Evolutionary conservation across 1,284 basidiomycete species (phyloP).

Genomic region (Cerrena zonata): DNA sequence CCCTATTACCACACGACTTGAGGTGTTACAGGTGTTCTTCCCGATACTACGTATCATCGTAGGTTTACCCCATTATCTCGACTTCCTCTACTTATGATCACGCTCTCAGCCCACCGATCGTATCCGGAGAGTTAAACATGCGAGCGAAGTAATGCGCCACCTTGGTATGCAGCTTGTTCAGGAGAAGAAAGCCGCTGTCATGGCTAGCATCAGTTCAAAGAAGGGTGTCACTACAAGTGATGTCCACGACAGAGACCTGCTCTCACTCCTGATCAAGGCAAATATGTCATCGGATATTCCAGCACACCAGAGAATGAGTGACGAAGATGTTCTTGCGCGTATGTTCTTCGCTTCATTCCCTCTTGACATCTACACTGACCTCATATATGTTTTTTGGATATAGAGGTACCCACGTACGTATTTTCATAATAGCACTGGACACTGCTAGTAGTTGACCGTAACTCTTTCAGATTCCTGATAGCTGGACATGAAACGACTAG

Average conservation of each 20-base stretch:
- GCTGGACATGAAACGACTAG: conserved; percentile 72
- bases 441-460: background rate
- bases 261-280: conserved; percentile 38
- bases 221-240: conserved; percentile 20
- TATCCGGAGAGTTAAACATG: conserved; percentile 14
- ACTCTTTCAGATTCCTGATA: conserved; percentile 37
- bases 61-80: conserved; percentile 14
- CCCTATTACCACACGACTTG: conserved; percentile 17
- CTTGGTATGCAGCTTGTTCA: conserved; percentile 36
- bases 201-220: conserved; percentile 14
- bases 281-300: conserved; percentile 43
- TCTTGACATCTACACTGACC: background rate
- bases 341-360: conserved; percentile 26
- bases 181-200: conserved; percentile 34
- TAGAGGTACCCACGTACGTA: conserved; percentile 46
- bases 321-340: conserved; percentile 53
- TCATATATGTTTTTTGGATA: background rate
- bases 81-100: background rate
- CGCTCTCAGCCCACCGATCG: conserved; percentile 27
- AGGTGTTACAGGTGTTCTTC: conserved; percentile 32
- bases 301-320: conserved; percentile 40
- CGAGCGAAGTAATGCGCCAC: conserved; percentile 27
- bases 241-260: conserved; percentile 22
- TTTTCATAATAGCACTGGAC: background rate
- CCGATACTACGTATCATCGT: conserved; percentile 42